Percentiles rank a stretch among this genome's conserved stretches.
Conservation (phyloP, 177 flowering plant species). For the Tripterygium wilfordii region DNA sequence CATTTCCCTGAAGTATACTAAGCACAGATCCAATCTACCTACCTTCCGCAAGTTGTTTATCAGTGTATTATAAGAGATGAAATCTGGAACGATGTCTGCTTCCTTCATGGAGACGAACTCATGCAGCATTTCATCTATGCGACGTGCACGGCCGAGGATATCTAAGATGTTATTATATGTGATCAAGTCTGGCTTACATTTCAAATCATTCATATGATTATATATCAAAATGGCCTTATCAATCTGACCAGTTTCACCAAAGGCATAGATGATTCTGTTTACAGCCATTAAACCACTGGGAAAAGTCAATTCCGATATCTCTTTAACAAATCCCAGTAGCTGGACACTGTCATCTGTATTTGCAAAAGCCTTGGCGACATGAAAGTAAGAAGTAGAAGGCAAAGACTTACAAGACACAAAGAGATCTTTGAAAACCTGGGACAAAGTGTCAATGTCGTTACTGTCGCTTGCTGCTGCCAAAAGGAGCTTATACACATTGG, state of each 20-base stretch:
- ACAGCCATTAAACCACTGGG: conserved; percentile 34
- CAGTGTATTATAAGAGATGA: conserved; percentile 67
- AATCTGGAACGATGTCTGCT: conserved; percentile 48
- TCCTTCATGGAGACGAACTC: conserved; percentile 61
- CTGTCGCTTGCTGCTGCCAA: conserved; percentile 40
- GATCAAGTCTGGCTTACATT: conserved; percentile 60
- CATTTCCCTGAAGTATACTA: conserved; percentile 51
- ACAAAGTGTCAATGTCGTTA: conserved; percentile 36
- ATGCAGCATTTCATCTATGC: conserved; percentile 59
- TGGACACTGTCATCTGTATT: conserved; percentile 26
- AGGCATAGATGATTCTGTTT: conserved; percentile 63
- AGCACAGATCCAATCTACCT: conserved; percentile 64
- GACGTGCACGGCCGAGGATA: conserved; percentile 56
- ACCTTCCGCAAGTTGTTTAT: conserved; percentile 53
- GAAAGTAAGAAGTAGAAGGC: conserved; percentile 33
- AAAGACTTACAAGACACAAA: conserved; percentile 23
- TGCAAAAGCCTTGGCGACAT: conserved; percentile 56
- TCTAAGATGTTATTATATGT: conserved; percentile 69
- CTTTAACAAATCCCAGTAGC: conserved; percentile 40
- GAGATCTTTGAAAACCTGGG: conserved; percentile 48
- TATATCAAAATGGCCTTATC: conserved; percentile 72
- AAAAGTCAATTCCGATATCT: conserved; percentile 42
- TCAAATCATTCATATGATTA: conserved; percentile 44
- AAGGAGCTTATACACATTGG: conserved; percentile 36
- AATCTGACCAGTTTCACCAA: conserved; percentile 49